Percentiles rank a stretch among this genome's conserved stretches.
These are phyloP conservation scores for Emergomyces pasteurianus DNA, from an alignment of 2,329 filamentous ascomycete species.

Conservation along the genomic window DNA sequence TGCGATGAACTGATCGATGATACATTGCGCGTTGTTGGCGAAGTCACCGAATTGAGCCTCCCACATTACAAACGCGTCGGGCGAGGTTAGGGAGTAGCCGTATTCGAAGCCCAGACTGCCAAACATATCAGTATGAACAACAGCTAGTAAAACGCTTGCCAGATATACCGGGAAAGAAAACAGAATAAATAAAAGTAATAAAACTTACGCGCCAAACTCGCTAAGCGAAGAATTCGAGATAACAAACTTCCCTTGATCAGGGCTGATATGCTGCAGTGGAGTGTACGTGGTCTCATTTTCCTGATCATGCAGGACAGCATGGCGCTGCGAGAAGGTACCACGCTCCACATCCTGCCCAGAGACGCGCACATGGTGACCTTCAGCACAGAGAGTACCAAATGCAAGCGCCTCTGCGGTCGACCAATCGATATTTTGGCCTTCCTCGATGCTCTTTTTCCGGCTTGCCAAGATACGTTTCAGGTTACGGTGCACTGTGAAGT, in stretches of 20 bases:
- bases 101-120: conserved; percentile 87
- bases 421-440: conserved; percentile 95
- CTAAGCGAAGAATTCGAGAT: conserved; percentile 90
- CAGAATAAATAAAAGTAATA: not conserved
- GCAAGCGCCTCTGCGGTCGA: conserved; percentile 91
- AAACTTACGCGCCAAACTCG: conserved; percentile 52
- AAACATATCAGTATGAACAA: conserved; percentile 36
- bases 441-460: conserved; percentile 80
- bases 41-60: conserved; percentile 99
- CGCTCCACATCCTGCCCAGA: conserved; percentile 98
- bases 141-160: no score
- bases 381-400: conserved; percentile 78
- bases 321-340: conserved; percentile 97
- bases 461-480: conserved; percentile 87
- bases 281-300: conserved; percentile 88
- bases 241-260: conserved; percentile 89
- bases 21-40: conserved; percentile 97
- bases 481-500: conserved; percentile 85
- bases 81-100: conserved; percentile 92
- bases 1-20: conserved; percentile 97
- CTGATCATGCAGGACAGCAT: conserved; percentile 95
- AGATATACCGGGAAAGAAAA: no score
- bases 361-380: conserved; percentile 94
- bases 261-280: conserved; percentile 74
- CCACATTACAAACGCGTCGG: conserved; percentile 97